Percentiles rank a stretch among this genome's conserved stretches.
phyloP scores from a whole-genome alignment of 1,284 basidiomycete genomes.

The Tranzscheliella williamsii region DNA sequence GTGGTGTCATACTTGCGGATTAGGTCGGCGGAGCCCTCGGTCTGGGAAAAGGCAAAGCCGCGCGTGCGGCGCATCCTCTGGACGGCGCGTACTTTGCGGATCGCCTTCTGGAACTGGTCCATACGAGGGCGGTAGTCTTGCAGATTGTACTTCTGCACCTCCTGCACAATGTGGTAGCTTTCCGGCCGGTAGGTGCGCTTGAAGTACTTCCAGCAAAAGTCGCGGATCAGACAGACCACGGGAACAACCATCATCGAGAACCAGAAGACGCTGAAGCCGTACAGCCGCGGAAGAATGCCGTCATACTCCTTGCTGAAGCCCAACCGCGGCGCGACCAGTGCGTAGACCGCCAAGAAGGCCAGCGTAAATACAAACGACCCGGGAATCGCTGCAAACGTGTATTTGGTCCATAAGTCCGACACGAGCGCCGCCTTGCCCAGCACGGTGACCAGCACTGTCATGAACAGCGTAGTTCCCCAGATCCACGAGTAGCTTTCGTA shows the following conservation, averaged over 20 bases:
- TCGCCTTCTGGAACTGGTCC: conserved; percentile 73
- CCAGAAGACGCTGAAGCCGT: conserved; percentile 85
- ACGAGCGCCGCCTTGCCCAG: conserved; percentile 95
- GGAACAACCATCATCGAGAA: conserved; percentile 87
- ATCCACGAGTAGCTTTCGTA: conserved; percentile 91
- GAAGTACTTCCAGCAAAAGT: conserved; percentile 63
- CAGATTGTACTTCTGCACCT: conserved; percentile 87
- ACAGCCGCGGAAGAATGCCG: conserved; percentile 81
- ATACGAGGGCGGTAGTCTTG: conserved; percentile 95
- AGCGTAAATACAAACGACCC: conserved; percentile 96
- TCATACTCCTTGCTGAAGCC: conserved; percentile 80
- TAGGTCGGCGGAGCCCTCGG: conserved; percentile 55
- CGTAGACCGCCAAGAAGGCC: conserved; percentile 88
- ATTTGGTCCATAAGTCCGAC: conserved; percentile 99
- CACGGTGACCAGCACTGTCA: conserved; percentile 89
- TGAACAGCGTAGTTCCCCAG: conserved; percentile 94
- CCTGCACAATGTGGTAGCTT: conserved; percentile 96
- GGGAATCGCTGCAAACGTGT: conserved; percentile 81
- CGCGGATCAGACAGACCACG: conserved; percentile 81
- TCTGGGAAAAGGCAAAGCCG: conserved; percentile 59
- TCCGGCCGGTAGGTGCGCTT: conserved; percentile 81
- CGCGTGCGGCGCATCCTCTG: conserved; percentile 57
- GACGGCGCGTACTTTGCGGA: conserved; percentile 58
- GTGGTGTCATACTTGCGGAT: conserved; percentile 60
- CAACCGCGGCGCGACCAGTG: conserved; percentile 76